Percentiles rank a stretch among this genome's conserved stretches.
These are phyloP conservation scores for Rubia balearica DNA, from an alignment of 305 asterid genomes.

Conservation along the genomic window DNA sequence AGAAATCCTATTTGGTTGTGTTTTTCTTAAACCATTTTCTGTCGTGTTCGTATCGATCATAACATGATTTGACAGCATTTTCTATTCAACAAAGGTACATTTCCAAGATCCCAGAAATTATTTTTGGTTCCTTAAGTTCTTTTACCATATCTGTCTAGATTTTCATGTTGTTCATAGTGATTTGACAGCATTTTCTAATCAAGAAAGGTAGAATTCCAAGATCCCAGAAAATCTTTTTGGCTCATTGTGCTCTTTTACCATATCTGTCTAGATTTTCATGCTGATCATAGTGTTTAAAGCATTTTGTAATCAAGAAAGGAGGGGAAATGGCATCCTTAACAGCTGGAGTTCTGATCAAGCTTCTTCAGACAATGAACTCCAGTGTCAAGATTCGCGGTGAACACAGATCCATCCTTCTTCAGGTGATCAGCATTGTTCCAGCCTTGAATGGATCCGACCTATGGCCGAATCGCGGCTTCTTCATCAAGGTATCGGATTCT, in stretches of 20 bases:
- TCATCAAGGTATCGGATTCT: conserved; percentile 79
- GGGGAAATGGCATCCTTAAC: conserved; percentile 62
- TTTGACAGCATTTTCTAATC: too few relatives aligned
- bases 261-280: background rate
- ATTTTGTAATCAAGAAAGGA: background rate
- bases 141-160: too few relatives aligned
- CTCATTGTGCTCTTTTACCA: too few relatives aligned
- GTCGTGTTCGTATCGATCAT: too few relatives aligned
- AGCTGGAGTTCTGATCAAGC: conserved; percentile 77
- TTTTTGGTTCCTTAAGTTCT: background rate
- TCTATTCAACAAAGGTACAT: background rate
- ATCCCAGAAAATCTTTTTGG: too few relatives aligned
- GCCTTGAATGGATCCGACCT: conserved; percentile 66
- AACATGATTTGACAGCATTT: background rate
- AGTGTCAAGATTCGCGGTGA: conserved; percentile 59
- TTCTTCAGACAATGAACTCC: conserved; percentile 62
- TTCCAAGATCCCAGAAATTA: background rate
- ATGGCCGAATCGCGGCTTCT: conserved; percentile 85
- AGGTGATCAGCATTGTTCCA: conserved; percentile 86
- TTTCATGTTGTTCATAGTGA: too few relatives aligned
- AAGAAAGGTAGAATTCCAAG: too few relatives aligned
- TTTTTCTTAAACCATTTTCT: background rate
- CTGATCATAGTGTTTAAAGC: background rate
- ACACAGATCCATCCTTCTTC: conserved; percentile 59
- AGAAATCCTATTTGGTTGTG: background rate